A percentile compares a stretch with the other conserved stretches of the same genome.
These are phyloP conservation scores for Leishmania tarentolae DNA, from an alignment of 208 protist genomes.

Conservation along the genomic window DNA sequence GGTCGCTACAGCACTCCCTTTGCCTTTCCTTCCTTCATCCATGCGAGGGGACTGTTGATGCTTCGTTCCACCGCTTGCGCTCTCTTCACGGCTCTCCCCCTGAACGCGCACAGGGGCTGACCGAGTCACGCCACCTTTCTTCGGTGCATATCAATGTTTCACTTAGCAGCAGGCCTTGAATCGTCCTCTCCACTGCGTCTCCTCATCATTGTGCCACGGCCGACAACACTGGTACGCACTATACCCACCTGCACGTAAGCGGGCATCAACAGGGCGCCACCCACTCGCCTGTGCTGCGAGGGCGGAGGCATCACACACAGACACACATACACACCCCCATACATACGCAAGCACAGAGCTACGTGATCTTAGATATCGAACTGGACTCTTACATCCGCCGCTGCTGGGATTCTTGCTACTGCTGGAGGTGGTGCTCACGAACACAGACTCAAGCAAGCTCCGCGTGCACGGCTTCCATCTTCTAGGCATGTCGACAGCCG, in stretches of 20 bases:
- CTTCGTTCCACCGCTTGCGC: background rate
- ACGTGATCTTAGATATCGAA: background rate
- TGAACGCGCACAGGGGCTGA: background rate
- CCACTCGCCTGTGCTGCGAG: background rate
- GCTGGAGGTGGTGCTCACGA: background rate
- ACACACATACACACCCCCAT: background rate
- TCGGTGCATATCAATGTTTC: background rate
- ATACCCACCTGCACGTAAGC: too few relatives aligned
- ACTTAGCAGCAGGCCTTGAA: background rate
- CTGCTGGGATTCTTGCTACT: background rate
- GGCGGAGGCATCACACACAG: background rate
- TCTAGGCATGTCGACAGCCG: conserved; percentile 28
- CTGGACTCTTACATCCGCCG: background rate
- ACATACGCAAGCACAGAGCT: background rate
- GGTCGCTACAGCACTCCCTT: background rate
- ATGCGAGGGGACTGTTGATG: background rate
- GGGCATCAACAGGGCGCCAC: background rate
- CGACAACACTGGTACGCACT: background rate
- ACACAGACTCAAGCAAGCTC: background rate
- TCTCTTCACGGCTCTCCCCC: background rate
- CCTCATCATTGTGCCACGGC: background rate
- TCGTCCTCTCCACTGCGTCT: background rate
- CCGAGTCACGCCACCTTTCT: background rate
- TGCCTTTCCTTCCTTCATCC: background rate
- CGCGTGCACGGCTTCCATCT: background rate